Evolutionary conservation across 352 stramenopile genomes (phyloP).

Genomic region (Pythium sp.): DNA sequence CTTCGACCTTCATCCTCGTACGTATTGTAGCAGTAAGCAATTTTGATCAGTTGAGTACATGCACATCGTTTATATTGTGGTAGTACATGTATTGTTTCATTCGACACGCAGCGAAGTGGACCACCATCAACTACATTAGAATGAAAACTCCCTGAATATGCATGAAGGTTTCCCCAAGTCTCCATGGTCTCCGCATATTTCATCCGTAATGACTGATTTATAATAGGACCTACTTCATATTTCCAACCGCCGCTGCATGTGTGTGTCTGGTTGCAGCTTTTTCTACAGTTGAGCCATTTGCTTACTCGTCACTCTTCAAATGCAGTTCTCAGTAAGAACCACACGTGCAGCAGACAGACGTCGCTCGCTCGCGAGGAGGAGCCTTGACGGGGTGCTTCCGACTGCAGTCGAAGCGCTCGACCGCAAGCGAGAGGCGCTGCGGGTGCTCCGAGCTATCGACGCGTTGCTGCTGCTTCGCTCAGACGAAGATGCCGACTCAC

Average conservation of each 20-base stretch:
- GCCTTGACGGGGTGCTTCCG: slow-evolving; percentile 21
- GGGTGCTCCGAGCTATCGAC: slow-evolving; percentile 27
- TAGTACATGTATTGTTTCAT: slow-evolving; percentile 12
- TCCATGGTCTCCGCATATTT: not conserved
- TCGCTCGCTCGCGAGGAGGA: not conserved
- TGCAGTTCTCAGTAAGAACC: not conserved
- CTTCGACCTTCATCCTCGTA: not conserved
- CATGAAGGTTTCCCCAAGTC: not conserved
- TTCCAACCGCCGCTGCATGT: not conserved
- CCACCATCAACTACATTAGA: not conserved
- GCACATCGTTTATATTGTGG: slow-evolving; percentile 8
- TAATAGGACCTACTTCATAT: not conserved
- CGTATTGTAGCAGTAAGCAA: slow-evolving; percentile 2
- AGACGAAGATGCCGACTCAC: not conserved
- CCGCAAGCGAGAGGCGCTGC: slow-evolving; percentile 23
- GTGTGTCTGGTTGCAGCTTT: not conserved
- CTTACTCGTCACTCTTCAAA: not conserved
- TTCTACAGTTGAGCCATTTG: not conserved
- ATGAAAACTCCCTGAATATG: not conserved
- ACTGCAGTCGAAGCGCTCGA: slow-evolving; percentile 22
- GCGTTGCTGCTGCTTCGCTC: slow-evolving; percentile 16
- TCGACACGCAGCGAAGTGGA: not conserved
- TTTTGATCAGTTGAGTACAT: slow-evolving; percentile 10
- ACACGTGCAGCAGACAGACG: too few species aligned
- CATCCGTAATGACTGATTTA: not conserved